Base-by-base conservation (phyloP, 1,284 basidiomycete species). In the Sphagnurus paluster region DNA sequence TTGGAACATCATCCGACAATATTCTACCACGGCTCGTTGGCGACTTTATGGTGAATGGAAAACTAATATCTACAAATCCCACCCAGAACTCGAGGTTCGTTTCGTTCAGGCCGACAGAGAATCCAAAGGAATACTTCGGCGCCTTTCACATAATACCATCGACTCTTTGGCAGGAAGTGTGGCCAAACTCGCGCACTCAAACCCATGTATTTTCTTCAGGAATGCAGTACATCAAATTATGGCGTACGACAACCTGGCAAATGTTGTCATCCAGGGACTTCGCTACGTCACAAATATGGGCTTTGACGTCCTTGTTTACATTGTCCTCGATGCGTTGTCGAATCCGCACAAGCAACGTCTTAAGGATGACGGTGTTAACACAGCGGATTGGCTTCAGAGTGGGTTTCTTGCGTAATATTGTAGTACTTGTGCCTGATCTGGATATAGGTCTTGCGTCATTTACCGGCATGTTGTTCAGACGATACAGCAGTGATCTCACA, bases 21-120 rank as follows among this genome's bases (percentile, higher is more conserved):
- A 90, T 62, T 84, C 90, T 38, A 87, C 85, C 46, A 81, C 85
- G 5, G 73, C 80, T 36, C 89, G 97, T 2, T 98, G 92, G 82
- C 79, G 78, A 29, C 71, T 99, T 21, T 98, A 99, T 60, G 97
- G 95, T 39, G 95, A 99, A 70, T 98, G 96, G 97, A 89, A 90
- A 67, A 78, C 84, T 44, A 71, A 73, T 39, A 80, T 68, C 6
- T 90, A 82, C 71, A 77, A 74, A 61, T 85, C 78, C 2, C 85
- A 88, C 61, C 80, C 84, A 5, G 89, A 90, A 60, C 74, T 92
- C 30, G 79, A 80, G 20, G 79, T 89, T 35, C 85, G 85, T 28
- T 71, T 77, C 50, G 79, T 82, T 3, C 83, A 90, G 58, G 83
- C 84, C 20, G 84, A 88, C 48, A 74, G 84, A 30, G 89, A 92